Conservation (phyloP, 495 filamentous ascomycete species). For the Rusavskia elegans region DNA sequence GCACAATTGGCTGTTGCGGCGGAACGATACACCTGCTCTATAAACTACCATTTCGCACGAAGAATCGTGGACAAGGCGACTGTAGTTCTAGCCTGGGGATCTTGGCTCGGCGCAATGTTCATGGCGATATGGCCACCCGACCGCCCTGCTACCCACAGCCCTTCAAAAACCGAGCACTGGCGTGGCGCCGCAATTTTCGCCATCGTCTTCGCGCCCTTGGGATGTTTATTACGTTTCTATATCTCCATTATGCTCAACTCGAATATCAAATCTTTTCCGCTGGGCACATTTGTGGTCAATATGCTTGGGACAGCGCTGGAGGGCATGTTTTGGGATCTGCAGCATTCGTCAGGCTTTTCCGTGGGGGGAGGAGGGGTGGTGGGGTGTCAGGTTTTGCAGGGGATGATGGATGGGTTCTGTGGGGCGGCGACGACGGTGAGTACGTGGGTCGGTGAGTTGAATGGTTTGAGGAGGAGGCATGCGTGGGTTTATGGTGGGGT, state of each 20-base stretch:
- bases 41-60: conserved; percentile 41
- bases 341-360: conserved; percentile 33
- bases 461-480: conserved; percentile 45
- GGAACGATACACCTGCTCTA: conserved; percentile 33
- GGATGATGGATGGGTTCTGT: conserved; percentile 81
- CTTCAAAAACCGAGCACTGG: conserved; percentile 38
- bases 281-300: conserved; percentile 83
- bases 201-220: conserved; percentile 71
- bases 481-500: conserved; percentile 58
- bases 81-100: conserved; percentile 48
- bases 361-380: conserved; percentile 32
- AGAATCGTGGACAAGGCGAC: conserved; percentile 44
- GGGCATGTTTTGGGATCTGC: conserved; percentile 57
- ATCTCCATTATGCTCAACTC: conserved; percentile 51
- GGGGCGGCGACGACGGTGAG: conserved; percentile 83
- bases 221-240: conserved; percentile 64
- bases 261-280: conserved; percentile 52
- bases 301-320: conserved; percentile 51
- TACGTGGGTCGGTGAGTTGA: conserved; percentile 77
- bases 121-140: conserved; percentile 63
- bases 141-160: conserved; percentile 21
- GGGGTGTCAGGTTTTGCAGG: conserved; percentile 69
- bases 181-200: conserved; percentile 61
- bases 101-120: conserved; percentile 68
- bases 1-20: conserved; percentile 63